Base-by-base conservation (phyloP, 192 early-diverging fungal genomes). In the Linnemannia zychae region DNA sequence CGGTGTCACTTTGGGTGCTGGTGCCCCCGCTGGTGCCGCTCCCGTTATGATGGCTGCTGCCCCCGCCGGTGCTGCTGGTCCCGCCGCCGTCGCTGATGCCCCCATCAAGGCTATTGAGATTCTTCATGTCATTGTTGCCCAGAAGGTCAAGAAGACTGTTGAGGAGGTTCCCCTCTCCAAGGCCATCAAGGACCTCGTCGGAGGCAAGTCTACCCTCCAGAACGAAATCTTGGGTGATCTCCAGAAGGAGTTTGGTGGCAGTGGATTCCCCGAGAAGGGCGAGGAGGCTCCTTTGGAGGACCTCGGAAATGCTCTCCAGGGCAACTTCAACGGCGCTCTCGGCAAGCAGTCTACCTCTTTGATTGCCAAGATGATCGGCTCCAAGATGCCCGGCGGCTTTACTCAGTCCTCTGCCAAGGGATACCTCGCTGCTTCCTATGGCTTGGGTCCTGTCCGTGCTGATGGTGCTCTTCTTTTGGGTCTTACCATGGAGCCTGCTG, bases 191-290 rank as follows among this genome's bases (percentile, higher is more conserved):
- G 97, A 99, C 71, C 92, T 99, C 65, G 97, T 98, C 52, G 97
- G 95, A 46, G 98, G 98, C 81, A 99, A 99, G 88, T 97, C 96
- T 18, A 99, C 98, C 34, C 91, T 99, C 93, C 96, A 99, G 84
- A 99, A 99, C 90, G 98, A 99, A 81, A 97, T 99, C 47, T 89
- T 98, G 73, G 98, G 98, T 86, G 98, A 99, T 84, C 87, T 99
- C 49, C 95, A 95, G 74, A 97, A 96, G 81, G 98, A 99, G 88
- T 97, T 98, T 89, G 83, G 83, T 17, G 93, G 92, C 66, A 92
- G 90, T 71, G 92, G 90, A 70, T 89, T 95, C 52, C 95, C 96
- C 40, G 98, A 99, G 73, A 97, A 97, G 89, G 91, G 96, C 74
- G 98, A 99, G 79, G 98, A 99, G 87, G 90, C 94, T 37, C 95